Conservation (phyloP, 2,329 filamentous ascomycete genomes). For the Pochonia chlamydosporia region DNA sequence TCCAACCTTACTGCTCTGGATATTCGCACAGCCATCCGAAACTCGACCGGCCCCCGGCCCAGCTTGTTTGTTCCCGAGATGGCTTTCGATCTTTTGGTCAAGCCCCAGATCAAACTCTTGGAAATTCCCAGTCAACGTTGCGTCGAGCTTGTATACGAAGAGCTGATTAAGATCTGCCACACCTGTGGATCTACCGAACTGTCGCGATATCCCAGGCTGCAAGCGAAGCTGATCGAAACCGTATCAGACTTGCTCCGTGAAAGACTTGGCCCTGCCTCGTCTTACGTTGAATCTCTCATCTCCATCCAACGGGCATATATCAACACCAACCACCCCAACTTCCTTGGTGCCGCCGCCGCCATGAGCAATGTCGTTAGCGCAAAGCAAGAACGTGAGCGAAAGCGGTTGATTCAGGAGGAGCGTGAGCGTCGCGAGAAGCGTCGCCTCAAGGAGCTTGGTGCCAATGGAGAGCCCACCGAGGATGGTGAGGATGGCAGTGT, state of each 20-base stretch:
- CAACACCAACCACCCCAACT: conserved; percentile 99
- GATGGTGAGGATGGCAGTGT: conserved; percentile 49
- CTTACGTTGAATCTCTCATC: conserved; percentile 93
- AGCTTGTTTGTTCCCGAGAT: conserved; percentile 97
- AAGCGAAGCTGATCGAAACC: conserved; percentile 96
- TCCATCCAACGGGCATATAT: conserved; percentile 97
- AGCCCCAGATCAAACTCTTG: conserved; percentile 95
- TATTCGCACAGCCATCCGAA: conserved; percentile 94
- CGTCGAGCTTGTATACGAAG: conserved; percentile 96
- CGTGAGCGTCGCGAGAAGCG: conserved; percentile 78
- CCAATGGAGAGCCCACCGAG: conserved; percentile 74
- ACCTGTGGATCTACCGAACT: conserved; percentile 95
- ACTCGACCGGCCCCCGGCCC: conserved; percentile 91
- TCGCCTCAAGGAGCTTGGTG: conserved; percentile 74
- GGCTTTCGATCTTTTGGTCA: conserved; percentile 94
- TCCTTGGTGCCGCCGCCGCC: conserved; percentile 89
- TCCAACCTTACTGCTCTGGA: conserved; percentile 91
- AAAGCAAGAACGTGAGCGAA: conserved; percentile 91
- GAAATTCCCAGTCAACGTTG: conserved; percentile 94
- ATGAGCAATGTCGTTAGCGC: conserved; percentile 96
- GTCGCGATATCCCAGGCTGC: conserved; percentile 82
- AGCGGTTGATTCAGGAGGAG: conserved; percentile 73
- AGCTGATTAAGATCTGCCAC: conserved; percentile 98
- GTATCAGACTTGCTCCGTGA: conserved; percentile 94
- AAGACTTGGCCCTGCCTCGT: conserved; percentile 80